phyloP scores from a whole-genome alignment of 2,329 filamentous ascomycete genomes.

The Dactylellina leptospora region DNA sequence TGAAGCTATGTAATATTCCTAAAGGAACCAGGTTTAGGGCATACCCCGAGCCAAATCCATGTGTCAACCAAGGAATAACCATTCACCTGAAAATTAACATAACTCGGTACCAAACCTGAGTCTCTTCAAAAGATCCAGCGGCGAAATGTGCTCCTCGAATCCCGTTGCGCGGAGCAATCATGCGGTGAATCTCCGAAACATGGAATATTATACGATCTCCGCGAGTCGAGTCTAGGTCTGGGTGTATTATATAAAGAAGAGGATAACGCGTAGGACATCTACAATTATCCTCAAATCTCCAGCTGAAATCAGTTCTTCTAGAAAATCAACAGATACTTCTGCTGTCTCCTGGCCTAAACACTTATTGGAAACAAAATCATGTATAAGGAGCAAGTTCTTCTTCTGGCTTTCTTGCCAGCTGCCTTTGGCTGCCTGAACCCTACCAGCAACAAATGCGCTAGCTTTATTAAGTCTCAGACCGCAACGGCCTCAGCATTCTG shows the following conservation, averaged over 20 bases:
- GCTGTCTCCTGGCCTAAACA: neutral
- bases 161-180: constrained; percentile 17
- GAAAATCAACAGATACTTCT: neutral
- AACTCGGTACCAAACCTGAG: no score
- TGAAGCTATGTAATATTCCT: no score
- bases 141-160: constrained; percentile 52
- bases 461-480: constrained; percentile 58
- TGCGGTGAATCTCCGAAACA: neutral
- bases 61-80: no score
- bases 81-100: no score
- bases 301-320: neutral
- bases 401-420: constrained; percentile 56
- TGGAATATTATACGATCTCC: neutral
- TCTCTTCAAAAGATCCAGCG: no score
- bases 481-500: constrained; percentile 59
- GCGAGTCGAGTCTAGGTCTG: no score
- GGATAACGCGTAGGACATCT: neutral
- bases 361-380: constrained; percentile 6
- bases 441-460: constrained; percentile 58
- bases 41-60: neutral
- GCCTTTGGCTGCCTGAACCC: constrained; percentile 58
- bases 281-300: neutral
- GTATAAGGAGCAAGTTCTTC: constrained; percentile 44
- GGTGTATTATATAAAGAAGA: constrained; percentile 26
- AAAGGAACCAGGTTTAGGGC: no score